phyloP scores from a whole-genome alignment of 305 asterid species.

The Fraxinus angustifolia region DNA sequence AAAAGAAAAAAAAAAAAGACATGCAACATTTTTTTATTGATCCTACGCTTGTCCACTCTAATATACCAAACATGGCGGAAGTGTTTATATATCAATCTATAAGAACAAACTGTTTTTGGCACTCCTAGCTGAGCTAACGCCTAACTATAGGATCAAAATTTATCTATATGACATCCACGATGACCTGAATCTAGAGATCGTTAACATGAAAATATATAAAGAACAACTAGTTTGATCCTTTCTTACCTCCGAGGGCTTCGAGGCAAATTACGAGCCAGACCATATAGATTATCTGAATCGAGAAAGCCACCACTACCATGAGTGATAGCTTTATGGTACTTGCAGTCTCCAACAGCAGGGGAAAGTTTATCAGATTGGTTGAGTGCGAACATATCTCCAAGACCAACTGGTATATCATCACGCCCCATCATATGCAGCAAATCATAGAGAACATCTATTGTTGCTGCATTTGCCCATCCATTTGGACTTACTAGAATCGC shows the following conservation, averaged over 20 bases:
- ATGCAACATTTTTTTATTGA: background rate
- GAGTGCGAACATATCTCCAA: slow-evolving; percentile 60
- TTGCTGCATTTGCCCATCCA: slow-evolving; percentile 93
- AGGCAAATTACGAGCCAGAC: slow-evolving; percentile 71
- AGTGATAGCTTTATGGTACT: slow-evolving; percentile 68
- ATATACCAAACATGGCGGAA: background rate
- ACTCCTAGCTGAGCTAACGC: background rate
- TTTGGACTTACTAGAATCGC: slow-evolving; percentile 77
- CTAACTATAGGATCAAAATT: background rate
- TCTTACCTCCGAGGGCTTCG: slow-evolving; percentile 79
- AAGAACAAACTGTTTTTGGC: background rate
- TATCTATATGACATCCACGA: background rate
- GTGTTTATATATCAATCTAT: background rate
- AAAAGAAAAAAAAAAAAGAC: background rate
- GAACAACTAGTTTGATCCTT: background rate
- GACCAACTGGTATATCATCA: slow-evolving; percentile 81
- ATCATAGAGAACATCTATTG: slow-evolving; percentile 75
- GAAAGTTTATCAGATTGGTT: slow-evolving; percentile 51
- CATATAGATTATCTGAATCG: slow-evolving; percentile 82
- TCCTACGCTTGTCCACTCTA: background rate
- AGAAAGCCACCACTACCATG: slow-evolving; percentile 83
- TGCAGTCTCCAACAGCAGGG: slow-evolving; percentile 69
- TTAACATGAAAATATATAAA: background rate
- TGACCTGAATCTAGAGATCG: background rate
- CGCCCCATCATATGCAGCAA: slow-evolving; percentile 96